Conservation (phyloP, 2,329 filamentous ascomycete species). For the Ophiostoma fasciatum region DNA sequence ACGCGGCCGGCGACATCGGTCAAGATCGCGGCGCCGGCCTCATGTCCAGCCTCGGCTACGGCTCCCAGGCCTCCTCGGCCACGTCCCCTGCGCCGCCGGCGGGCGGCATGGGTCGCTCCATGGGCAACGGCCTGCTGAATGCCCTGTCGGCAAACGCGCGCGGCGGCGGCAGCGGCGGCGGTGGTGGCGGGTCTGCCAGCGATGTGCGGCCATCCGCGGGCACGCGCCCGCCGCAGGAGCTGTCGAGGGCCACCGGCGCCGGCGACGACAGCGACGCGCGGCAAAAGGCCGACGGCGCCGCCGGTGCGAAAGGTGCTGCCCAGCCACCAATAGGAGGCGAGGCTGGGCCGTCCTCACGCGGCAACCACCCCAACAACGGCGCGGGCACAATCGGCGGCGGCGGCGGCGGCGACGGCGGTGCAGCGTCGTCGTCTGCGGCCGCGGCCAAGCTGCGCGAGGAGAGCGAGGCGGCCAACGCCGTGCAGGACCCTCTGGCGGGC, state of each 20-base stretch:
- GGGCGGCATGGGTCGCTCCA: too few relatives aligned
- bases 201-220: slow-evolving; percentile 35
- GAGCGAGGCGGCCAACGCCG: slow-evolving; percentile 23
- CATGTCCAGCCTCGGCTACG: slow-evolving; percentile 40
- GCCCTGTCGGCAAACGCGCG: slow-evolving; percentile 46
- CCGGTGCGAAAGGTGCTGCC: too few relatives aligned
- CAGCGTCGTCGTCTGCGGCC: too few relatives aligned
- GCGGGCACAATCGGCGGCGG: slow-evolving; percentile 30
- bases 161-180: slow-evolving; percentile 27
- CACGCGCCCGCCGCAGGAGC: slow-evolving; percentile 27
- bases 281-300: slow-evolving; percentile 31
- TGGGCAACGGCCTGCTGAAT: slow-evolving; percentile 47
- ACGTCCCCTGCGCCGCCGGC: slow-evolving; percentile 20
- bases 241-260: slow-evolving; percentile 23
- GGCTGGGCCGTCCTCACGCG: slow-evolving; percentile 17
- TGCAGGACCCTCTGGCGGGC: slow-evolving; percentile 42
- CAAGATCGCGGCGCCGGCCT: slow-evolving; percentile 37
- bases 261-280: slow-evolving; percentile 23
- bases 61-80: slow-evolving; percentile 28
- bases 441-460: slow-evolving; percentile 27
- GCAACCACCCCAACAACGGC: slow-evolving; percentile 23
- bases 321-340: slow-evolving; percentile 15
- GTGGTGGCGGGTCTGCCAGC: too few relatives aligned
- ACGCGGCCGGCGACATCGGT: slow-evolving; percentile 32
- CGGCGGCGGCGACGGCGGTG: slow-evolving; percentile 15